Percentiles rank a stretch among this genome's conserved stretches.
Conservation (phyloP, 2,329 filamentous ascomycete species). For the Xylaria sp. region DNA sequence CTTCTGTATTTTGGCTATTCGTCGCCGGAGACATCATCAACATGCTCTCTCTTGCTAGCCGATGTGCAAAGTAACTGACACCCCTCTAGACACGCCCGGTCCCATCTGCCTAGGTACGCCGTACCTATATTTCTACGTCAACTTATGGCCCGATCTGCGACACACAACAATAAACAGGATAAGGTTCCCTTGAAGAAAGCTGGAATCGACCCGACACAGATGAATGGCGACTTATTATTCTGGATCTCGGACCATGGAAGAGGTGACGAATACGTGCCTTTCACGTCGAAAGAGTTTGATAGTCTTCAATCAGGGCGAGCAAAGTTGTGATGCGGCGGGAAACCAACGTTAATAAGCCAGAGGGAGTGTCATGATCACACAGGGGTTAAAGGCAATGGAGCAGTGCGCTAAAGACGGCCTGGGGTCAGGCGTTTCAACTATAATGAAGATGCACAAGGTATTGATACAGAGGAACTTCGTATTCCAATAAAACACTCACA, state of each 20-base stretch:
- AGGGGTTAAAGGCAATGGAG: background rate
- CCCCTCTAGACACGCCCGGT: slow-evolving; percentile 60
- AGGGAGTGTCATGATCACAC: background rate
- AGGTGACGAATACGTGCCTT: slow-evolving; percentile 67
- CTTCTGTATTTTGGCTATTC: background rate
- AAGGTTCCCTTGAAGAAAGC: slow-evolving; percentile 76
- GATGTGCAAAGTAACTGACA: background rate
- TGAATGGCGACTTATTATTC: slow-evolving; percentile 57
- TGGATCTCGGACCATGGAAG: slow-evolving; percentile 70
- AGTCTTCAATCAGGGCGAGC: slow-evolving; percentile 57
- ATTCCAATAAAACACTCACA: background rate
- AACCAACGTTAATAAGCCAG: background rate
- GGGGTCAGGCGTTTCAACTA: background rate
- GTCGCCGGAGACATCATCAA: background rate
- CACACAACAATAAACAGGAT: slow-evolving; percentile 84
- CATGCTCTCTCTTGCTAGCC: background rate
- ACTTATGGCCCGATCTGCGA: slow-evolving; percentile 67
- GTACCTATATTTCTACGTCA: slow-evolving; percentile 79
- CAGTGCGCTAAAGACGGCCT: background rate
- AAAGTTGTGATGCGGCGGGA: slow-evolving; percentile 53
- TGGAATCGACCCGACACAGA: slow-evolving; percentile 68
- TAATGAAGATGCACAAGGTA: background rate
- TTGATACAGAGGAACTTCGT: background rate
- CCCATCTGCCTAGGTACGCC: slow-evolving; percentile 75
- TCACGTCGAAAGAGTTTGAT: slow-evolving; percentile 69